Evolutionary conservation across 179 eudicot species (phyloP).

Genomic region (Spinacia oleracea): DNA sequence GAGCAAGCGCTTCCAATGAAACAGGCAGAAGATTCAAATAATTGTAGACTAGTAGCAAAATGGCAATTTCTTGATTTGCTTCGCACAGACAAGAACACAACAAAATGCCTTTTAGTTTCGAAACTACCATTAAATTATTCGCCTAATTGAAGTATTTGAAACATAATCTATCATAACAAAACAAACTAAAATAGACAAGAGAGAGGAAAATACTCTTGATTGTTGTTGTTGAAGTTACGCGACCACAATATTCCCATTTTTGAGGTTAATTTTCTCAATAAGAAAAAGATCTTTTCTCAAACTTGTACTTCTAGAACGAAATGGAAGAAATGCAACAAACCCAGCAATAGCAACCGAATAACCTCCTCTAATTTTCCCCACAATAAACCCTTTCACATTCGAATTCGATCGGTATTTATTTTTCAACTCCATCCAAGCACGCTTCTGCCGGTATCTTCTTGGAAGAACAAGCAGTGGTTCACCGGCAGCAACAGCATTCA

Average conservation of each 20-base stretch:
- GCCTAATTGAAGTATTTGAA: not conserved
- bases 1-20: not conserved
- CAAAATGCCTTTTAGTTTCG: not conserved
- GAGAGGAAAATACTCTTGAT: not conserved
- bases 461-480: conserved; percentile 18
- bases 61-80: not conserved
- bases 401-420: not conserved
- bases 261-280: not conserved
- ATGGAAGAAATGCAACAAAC: conserved; percentile 12
- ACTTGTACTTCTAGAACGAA: not conserved
- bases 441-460: conserved; percentile 5
- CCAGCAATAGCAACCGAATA: conserved; percentile 7
- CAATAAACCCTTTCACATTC: conserved; percentile 13
- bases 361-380: not conserved
- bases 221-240: not conserved
- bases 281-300: not conserved
- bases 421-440: not conserved
- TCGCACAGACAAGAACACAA: not conserved
- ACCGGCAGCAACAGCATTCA: not conserved
- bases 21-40: not conserved
- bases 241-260: not conserved
- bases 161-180: not conserved
- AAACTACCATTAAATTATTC: not conserved
- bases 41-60: not conserved
- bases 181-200: not conserved